phyloP scores from a whole-genome alignment of 805 yeast genomes.

The Saccharomycopsis fibuligera region DNA sequence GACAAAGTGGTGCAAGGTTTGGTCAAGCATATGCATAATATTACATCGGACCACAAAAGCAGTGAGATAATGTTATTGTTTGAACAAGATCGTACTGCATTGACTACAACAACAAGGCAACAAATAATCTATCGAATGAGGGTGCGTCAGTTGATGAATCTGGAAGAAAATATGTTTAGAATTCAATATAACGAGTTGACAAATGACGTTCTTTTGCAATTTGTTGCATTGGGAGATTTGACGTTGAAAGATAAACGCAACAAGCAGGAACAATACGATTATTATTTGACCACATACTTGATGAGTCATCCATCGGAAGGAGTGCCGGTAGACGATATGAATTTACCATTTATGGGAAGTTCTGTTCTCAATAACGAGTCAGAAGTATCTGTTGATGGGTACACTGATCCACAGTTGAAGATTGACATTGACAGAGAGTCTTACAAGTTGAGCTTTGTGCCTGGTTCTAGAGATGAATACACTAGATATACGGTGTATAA shows the following conservation, averaged over 20 bases:
- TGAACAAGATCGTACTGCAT: conserved; percentile 65
- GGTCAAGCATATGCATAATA: conserved; percentile 78
- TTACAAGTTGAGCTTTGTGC: conserved; percentile 75
- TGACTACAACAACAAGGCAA: conserved; percentile 67
- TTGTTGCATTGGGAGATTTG: conserved; percentile 80
- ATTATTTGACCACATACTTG: conserved; percentile 85
- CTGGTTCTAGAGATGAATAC: conserved; percentile 72
- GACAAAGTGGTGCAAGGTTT: conserved; percentile 70
- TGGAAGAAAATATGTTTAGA: conserved; percentile 90
- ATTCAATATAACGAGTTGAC: conserved; percentile 57
- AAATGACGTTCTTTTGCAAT: conserved; percentile 61
- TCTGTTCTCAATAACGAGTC: conserved; percentile 26
- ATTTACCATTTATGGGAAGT: conserved; percentile 69
- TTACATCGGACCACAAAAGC: conserved; percentile 72
- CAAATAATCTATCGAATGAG: conserved; percentile 89
- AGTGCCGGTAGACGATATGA: conserved; percentile 67
- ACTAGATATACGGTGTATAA: conserved; percentile 46
- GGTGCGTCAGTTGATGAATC: conserved; percentile 72
- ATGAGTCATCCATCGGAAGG: conserved; percentile 98
- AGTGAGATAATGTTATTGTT: conserved; percentile 74
- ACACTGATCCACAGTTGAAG: conserved; percentile 54
- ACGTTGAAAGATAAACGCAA: conserved; percentile 67
- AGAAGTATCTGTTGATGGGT: conserved; percentile 44
- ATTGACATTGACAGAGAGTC: conserved; percentile 75
- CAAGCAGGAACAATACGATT: conserved; percentile 82